These are phyloP conservation scores for Musa balbisiana DNA, from an alignment of 202 grass and related monocot genomes.

Conservation along the genomic window DNA sequence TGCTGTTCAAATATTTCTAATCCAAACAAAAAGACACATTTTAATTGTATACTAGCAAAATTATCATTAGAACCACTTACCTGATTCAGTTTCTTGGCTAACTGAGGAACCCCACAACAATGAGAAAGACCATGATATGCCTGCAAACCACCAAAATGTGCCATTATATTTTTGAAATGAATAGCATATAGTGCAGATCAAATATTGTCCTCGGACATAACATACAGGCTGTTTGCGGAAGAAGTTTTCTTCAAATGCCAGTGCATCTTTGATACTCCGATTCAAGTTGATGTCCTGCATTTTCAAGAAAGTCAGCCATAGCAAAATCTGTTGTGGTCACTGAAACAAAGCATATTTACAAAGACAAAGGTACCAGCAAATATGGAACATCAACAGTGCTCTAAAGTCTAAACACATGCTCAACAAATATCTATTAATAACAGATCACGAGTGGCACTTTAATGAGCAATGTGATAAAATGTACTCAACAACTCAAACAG, in stretches of 20 bases:
- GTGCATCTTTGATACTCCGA: conserved; percentile 78
- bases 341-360: not conserved
- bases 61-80: conserved; percentile 27
- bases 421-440: too few relatives aligned
- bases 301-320: conserved; percentile 16
- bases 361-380: not conserved
- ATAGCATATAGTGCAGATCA: conserved; percentile 7
- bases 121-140: conserved; percentile 86
- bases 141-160: conserved; percentile 25
- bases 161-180: not conserved
- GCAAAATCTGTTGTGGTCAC: not conserved
- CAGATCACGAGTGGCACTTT: too few relatives aligned
- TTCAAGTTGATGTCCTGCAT: conserved; percentile 93
- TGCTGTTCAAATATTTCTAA: not conserved
- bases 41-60: conserved; percentile 9
- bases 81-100: conserved; percentile 94
- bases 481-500: not conserved
- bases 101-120: conserved; percentile 85
- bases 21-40: conserved; percentile 6
- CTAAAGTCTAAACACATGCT: not conserved
- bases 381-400: not conserved
- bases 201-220: not conserved
- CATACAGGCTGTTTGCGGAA: conserved; percentile 86
- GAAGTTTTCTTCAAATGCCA: conserved; percentile 82
- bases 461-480: not conserved